Evolutionary conservation across 768 basidiomycete species (phyloP).

Genomic region (Tephrocybe rancida): DNA sequence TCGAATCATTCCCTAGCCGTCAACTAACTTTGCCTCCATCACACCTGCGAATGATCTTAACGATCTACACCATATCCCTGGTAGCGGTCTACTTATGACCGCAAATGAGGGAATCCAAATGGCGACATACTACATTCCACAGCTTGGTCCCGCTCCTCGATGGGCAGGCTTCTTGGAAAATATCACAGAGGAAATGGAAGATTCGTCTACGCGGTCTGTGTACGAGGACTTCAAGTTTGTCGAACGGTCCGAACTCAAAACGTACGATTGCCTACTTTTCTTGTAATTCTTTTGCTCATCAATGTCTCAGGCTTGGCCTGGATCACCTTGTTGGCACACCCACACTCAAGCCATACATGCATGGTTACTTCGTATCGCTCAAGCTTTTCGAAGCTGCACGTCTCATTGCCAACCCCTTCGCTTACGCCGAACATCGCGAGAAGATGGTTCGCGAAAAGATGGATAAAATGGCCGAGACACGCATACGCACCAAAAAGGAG

Average conservation of each 20-base stretch:
- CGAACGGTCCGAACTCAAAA: constrained; percentile 81
- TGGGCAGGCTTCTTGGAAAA: constrained; percentile 99
- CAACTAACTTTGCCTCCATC: constrained; percentile 87
- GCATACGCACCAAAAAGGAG: constrained; percentile 85
- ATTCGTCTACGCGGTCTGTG: constrained; percentile 72
- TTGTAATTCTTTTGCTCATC: not conserved
- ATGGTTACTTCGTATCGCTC: constrained; percentile 97
- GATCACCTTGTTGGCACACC: constrained; percentile 95
- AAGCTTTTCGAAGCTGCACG: constrained; percentile 96
- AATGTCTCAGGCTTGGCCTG: constrained; percentile 72
- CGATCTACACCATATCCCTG: constrained; percentile 87
- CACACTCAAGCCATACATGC: constrained; percentile 98
- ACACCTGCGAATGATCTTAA: constrained; percentile 91
- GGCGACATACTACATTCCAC: constrained; percentile 93
- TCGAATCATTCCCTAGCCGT: constrained; percentile 52
- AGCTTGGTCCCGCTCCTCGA: constrained; percentile 92
- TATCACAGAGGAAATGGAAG: constrained; percentile 98
- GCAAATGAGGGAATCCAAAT: constrained; percentile 98
- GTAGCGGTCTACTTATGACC: constrained; percentile 86
- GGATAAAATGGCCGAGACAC: constrained; percentile 90
- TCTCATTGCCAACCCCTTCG: constrained; percentile 94
- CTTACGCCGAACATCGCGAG: constrained; percentile 93
- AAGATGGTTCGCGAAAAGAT: constrained; percentile 85
- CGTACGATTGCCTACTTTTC: constrained; percentile 50
- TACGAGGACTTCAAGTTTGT: constrained; percentile 99